Conservation (phyloP, 2,329 filamentous ascomycete species). For the Raffaelea deltoideospora region DNA sequence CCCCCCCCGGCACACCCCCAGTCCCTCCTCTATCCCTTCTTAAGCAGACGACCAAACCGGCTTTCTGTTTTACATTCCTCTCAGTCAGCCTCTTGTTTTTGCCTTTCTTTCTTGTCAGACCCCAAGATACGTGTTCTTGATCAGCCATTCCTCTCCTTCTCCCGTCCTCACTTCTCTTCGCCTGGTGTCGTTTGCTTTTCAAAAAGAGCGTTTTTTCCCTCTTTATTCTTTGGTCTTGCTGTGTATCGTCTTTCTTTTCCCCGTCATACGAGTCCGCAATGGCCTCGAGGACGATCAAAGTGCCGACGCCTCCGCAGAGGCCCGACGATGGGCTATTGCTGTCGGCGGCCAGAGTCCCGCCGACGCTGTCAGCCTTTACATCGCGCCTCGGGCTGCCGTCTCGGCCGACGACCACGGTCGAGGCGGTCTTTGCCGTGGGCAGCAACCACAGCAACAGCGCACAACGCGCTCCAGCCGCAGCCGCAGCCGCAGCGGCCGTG, state of each 20-base stretch:
- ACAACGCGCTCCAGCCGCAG: not conserved
- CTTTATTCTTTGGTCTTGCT: too few species aligned
- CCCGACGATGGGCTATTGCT: not conserved
- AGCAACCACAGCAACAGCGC: too few species aligned
- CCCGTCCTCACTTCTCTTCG: not conserved
- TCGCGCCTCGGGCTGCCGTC: not conserved
- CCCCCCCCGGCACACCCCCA: not conserved
- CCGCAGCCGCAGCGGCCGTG: too few species aligned
- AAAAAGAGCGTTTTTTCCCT: too few species aligned
- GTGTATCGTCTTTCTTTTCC: not conserved
- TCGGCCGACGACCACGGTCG: too few species aligned
- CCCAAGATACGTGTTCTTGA: not conserved
- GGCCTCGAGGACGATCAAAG: not conserved
- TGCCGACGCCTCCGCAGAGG: not conserved
- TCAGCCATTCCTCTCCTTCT: not conserved
- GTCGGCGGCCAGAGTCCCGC: not conserved
- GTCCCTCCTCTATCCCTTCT: too few species aligned
- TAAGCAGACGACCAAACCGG: too few species aligned
- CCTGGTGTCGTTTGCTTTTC: not conserved
- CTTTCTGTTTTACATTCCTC: not conserved
- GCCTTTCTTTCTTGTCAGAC: not conserved
- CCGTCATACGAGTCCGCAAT: not conserved
- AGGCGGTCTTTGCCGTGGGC: too few species aligned
- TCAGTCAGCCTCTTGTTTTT: not conserved
- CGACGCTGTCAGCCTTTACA: constrained; percentile 3